These are phyloP conservation scores for Candida freyschussii DNA, from an alignment of 1,139 yeast species.

Conservation along the genomic window DNA sequence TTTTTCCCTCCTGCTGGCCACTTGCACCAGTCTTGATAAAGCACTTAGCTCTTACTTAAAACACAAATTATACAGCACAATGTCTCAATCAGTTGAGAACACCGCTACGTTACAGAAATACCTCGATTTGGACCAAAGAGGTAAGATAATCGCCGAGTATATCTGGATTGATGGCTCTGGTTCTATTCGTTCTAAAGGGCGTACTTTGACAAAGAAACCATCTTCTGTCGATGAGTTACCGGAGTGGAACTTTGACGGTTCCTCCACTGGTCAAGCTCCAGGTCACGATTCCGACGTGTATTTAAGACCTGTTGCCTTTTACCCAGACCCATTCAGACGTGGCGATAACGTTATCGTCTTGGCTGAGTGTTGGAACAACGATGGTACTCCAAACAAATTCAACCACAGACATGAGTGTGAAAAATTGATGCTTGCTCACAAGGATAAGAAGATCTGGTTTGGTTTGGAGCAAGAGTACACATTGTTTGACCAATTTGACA, in stretches of 20 bases:
- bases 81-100: slow-evolving; percentile 48
- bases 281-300: slow-evolving; percentile 95
- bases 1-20: too few species aligned
- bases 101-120: slow-evolving; percentile 78
- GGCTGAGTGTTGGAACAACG: slow-evolving; percentile 97
- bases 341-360: slow-evolving; percentile 95
- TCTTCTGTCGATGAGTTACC: slow-evolving; percentile 80
- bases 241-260: slow-evolving; percentile 99
- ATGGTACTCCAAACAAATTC: slow-evolving; percentile 97
- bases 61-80: too few species aligned
- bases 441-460: slow-evolving; percentile 85
- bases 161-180: slow-evolving; percentile 97
- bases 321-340: slow-evolving; percentile 95
- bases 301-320: slow-evolving; percentile 88
- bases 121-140: slow-evolving; percentile 77
- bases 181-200: slow-evolving; percentile 89
- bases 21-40: too few species aligned
- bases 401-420: slow-evolving; percentile 98
- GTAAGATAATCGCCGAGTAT: slow-evolving; percentile 89
- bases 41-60: too few species aligned
- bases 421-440: slow-evolving; percentile 92
- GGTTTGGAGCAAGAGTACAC: slow-evolving; percentile 99
- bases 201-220: slow-evolving; percentile 70
- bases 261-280: slow-evolving; percentile 98
- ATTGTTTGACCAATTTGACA: slow-evolving; percentile 82